Evolutionary conservation across 2,329 filamentous ascomycete species (phyloP).

Genomic region (Amesomyces nigricolor): DNA sequence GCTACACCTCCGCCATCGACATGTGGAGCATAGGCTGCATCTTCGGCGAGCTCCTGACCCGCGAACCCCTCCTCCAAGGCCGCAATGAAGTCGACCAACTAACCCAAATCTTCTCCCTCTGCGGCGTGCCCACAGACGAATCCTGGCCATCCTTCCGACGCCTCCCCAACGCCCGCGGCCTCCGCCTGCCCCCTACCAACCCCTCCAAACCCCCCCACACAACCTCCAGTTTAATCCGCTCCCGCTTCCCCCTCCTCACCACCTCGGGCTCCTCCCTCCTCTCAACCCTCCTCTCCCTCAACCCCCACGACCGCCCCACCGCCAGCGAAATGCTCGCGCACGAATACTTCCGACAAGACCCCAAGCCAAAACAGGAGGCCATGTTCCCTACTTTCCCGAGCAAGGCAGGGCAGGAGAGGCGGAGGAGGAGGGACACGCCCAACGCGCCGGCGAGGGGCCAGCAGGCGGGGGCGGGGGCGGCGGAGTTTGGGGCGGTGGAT

Average conservation of each 20-base stretch:
- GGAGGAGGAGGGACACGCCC: slow-evolving; percentile 66
- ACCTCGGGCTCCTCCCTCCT: slow-evolving; percentile 67
- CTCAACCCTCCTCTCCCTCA: slow-evolving; percentile 62
- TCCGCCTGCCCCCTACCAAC: slow-evolving; percentile 55
- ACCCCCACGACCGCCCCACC: slow-evolving; percentile 65
- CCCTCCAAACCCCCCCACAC: slow-evolving; percentile 33
- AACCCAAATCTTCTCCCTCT: slow-evolving; percentile 80
- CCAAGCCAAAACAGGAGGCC: slow-evolving; percentile 79
- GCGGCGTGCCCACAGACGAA: slow-evolving; percentile 76
- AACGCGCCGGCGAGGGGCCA: slow-evolving; percentile 77
- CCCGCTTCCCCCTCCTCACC: slow-evolving; percentile 77
- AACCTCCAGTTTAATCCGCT: slow-evolving; percentile 54
- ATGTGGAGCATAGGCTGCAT: slow-evolving; percentile 97
- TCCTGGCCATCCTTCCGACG: slow-evolving; percentile 82
- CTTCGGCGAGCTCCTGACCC: slow-evolving; percentile 82
- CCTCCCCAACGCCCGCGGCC: slow-evolving; percentile 76
- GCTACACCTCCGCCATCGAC: slow-evolving; percentile 74
- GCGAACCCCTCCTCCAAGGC: slow-evolving; percentile 78
- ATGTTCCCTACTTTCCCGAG: slow-evolving; percentile 97
- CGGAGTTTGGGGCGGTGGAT: slow-evolving; percentile 52
- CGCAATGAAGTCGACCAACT: slow-evolving; percentile 91
- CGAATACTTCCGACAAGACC: slow-evolving; percentile 82
- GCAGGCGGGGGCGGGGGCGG: slow-evolving; percentile 43
- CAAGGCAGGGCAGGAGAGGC: slow-evolving; percentile 85
- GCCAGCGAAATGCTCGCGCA: slow-evolving; percentile 72